phyloP scores from a whole-genome alignment of 371 early-diverging fungal species.

The Lichtheimia corymbifera region DNA sequence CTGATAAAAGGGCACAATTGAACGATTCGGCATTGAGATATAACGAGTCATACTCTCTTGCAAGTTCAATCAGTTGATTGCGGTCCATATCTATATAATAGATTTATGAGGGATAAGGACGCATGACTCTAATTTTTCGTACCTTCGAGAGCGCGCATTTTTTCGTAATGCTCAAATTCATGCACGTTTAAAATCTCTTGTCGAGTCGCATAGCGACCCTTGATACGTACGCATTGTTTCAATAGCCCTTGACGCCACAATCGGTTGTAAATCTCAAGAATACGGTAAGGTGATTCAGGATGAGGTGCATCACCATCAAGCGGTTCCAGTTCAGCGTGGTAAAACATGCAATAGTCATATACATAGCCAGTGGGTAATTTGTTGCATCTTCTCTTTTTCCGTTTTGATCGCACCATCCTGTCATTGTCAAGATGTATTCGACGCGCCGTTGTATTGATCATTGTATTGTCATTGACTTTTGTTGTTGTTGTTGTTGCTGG shows the following conservation, averaged over 20 bases:
- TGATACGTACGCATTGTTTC: background rate
- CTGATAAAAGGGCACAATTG: conserved; percentile 64
- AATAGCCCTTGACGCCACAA: conserved; percentile 25
- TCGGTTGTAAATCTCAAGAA: conserved; percentile 63
- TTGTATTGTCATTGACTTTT: too few relatives aligned
- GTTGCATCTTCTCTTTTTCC: background rate
- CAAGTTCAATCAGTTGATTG: conserved; percentile 12
- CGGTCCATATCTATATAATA: background rate
- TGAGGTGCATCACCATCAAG: conserved; percentile 48
- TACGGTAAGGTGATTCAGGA: conserved; percentile 76
- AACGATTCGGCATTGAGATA: conserved; percentile 69
- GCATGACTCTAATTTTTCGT: conserved; percentile 44
- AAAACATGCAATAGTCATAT: conserved; percentile 70
- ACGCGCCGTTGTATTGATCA: too few relatives aligned
- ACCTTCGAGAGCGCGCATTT: background rate
- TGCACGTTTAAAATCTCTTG: background rate
- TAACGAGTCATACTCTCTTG: conserved; percentile 59
- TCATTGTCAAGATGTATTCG: too few relatives aligned
- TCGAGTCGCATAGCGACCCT: background rate
- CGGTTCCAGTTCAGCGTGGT: conserved; percentile 41
- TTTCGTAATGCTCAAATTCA: background rate
- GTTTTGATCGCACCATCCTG: too few relatives aligned
- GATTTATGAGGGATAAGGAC: too few relatives aligned
- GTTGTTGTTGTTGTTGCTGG: too few relatives aligned
- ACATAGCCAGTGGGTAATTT: conserved; percentile 52